Percentiles rank a stretch among this genome's conserved stretches.
Conservation (phyloP, 2,329 filamentous ascomycete genomes). For the Venturia pyrina region DNA sequence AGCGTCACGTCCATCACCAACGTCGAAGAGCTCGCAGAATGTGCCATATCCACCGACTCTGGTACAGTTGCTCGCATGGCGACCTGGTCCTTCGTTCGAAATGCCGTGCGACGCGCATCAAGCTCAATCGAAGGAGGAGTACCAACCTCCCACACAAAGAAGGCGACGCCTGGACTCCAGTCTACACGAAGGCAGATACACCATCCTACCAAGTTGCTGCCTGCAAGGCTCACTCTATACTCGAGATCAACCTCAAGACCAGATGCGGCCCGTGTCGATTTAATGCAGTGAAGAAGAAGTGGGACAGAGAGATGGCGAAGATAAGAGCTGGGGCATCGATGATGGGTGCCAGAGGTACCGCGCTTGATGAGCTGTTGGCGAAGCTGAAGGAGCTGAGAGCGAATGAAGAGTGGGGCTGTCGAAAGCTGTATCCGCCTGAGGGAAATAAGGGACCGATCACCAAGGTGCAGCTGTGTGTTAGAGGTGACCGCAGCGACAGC, state of each 20-base stretch:
- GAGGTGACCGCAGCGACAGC: background rate
- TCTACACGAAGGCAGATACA: background rate
- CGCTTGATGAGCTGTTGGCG: background rate
- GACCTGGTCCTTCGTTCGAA: background rate
- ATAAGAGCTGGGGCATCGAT: background rate
- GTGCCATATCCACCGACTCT: background rate
- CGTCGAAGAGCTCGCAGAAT: background rate
- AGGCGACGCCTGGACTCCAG: background rate
- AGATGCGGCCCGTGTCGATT: constrained; percentile 5
- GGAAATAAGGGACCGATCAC: background rate
- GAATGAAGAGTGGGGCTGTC: constrained; percentile 3
- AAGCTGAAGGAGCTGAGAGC: background rate
- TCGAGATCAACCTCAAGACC: background rate
- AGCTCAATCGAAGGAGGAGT: background rate
- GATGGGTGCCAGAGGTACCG: background rate
- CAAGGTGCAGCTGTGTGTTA: background rate
- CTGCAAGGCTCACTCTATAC: background rate
- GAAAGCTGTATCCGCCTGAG: background rate
- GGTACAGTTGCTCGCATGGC: background rate
- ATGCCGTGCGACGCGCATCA: background rate
- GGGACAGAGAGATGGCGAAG: background rate
- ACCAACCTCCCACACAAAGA: background rate
- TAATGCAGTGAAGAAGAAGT: background rate
- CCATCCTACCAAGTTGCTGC: background rate
- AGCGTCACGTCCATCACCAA: background rate